Conservation (phyloP, 2,329 filamentous ascomycete species). For the Triangularia setosa region DNA sequence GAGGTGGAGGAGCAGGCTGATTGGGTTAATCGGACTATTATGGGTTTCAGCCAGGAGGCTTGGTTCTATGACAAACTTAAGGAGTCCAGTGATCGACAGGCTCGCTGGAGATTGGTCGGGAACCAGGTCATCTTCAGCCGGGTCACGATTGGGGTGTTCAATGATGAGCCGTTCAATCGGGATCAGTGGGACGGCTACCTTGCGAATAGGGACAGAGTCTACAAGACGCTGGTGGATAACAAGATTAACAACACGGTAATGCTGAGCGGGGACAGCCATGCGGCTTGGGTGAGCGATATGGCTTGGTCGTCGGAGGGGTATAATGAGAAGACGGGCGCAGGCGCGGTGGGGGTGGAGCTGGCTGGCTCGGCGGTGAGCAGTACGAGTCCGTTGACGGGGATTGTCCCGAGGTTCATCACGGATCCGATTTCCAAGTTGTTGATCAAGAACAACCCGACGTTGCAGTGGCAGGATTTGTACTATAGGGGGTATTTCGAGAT, state of each 20-base stretch:
- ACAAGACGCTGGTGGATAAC: conserved; percentile 62
- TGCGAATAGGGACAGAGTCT: conserved; percentile 67
- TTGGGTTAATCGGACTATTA: conserved; percentile 50
- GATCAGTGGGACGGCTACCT: conserved; percentile 58
- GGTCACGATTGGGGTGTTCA: conserved; percentile 28
- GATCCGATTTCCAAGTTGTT: conserved; percentile 44
- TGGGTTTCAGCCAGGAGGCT: conserved; percentile 69
- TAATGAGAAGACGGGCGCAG: conserved; percentile 48
- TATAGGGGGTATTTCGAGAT: conserved; percentile 72
- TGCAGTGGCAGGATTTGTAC: conserved; percentile 71
- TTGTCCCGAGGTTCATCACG: conserved; percentile 50
- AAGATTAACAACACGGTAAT: conserved; percentile 70
- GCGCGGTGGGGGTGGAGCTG: conserved; percentile 59
- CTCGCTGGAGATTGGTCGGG: conserved; percentile 67
- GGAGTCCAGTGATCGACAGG: conserved; percentile 57
- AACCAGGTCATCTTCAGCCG: conserved; percentile 63
- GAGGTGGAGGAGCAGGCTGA: conserved; percentile 54
- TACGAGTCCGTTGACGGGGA: conserved; percentile 54
- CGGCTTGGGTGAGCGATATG: conserved; percentile 60
- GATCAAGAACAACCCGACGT: conserved; percentile 53
- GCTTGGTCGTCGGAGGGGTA: conserved; percentile 49
- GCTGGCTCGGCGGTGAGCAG: conserved; percentile 65
- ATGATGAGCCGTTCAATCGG: conserved; percentile 30
- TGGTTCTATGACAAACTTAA: conserved; percentile 66
- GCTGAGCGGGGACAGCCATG: conserved; percentile 66